Base-by-base conservation (phyloP, 495 filamentous ascomycete species). In the Jackrogersella multiformis region DNA sequence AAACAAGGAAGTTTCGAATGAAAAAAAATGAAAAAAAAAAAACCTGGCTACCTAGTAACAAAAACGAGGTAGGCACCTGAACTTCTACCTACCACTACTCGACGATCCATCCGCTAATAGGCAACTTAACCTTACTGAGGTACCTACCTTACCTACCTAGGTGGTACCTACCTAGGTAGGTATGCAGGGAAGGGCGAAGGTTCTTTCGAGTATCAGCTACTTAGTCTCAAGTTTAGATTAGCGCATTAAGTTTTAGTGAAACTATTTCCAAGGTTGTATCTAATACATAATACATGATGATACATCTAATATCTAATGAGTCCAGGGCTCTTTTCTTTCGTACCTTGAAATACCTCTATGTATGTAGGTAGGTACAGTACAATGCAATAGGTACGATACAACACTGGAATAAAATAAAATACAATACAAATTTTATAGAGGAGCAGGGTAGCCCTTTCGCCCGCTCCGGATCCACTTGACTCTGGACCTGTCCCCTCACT, bases 401-500 rank as follows among this genome's bases (percentile, higher is more conserved):
- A n/a, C n/a, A n/a, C n/a, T n/a, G n/a, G n/a, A n/a, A n/a, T n/a
- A n/a, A n/a, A n/a, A n/a, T n/a, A n/a, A n/a, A n/a, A n/a, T n/a
- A n/a, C n/a, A n/a, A n/a, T n/a, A n/a, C n/a, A n/a, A n/a, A n/a
- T 20, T 53, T 30, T 39, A 15, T 51, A 63, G 26, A 71, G 53
- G 41, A 60, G 53, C 8, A 26, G 26, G 21, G 21, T 46, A 61
- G 61, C 69, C 70, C 62, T 61, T 64, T 61, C 63, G 36, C 63
- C 70, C 70, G 66, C 68, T 48, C 18, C 24, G 24, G 69, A 64
- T 64, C 69, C 64, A 64, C 63, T 64, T 21, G 56, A 7, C 59
- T 52, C 59, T 72, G 56, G 60, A 56, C 38, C 60, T 60, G 61
- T 61, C 68, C 64, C 63, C 66, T 64, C 71, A 60, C 65, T 72